Evolutionary conservation across 2,329 filamentous ascomycete species (phyloP).

Genomic region (Cadophora sp.): DNA sequence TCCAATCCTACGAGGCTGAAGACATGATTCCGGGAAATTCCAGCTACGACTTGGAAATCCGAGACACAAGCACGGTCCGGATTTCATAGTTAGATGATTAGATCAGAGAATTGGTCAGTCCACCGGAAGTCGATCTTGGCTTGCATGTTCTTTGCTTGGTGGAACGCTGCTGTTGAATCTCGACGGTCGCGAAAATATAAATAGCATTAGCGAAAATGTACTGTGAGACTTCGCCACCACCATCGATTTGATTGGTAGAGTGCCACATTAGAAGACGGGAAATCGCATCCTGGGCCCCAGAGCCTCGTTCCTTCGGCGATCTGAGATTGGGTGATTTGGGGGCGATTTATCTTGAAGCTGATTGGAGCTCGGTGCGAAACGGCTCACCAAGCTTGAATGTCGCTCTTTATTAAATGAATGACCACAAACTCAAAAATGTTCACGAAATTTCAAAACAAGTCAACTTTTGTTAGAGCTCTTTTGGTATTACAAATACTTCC

Average conservation of each 20-base stretch:
- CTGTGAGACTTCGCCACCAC: neutral
- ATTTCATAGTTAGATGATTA: too few relatives aligned
- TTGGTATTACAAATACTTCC: slow-evolving; percentile 31
- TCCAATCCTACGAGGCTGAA: too few relatives aligned
- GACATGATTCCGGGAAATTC: too few relatives aligned
- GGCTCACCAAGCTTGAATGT: too few relatives aligned
- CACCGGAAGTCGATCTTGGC: neutral
- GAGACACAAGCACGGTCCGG: too few relatives aligned
- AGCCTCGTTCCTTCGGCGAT: neutral
- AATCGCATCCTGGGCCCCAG: neutral
- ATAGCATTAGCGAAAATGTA: neutral
- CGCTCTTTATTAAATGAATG: too few relatives aligned
- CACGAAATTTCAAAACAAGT: too few relatives aligned
- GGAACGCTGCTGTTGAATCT: neutral
- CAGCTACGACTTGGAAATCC: too few relatives aligned
- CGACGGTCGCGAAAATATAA: neutral
- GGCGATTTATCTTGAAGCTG: neutral
- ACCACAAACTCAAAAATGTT: too few relatives aligned
- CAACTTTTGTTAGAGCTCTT: neutral
- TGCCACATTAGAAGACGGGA: neutral
- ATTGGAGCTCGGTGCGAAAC: neutral
- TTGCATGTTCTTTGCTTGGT: neutral
- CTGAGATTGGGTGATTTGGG: neutral
- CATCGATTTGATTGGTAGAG: neutral
- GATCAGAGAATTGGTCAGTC: too few relatives aligned